These are phyloP conservation scores for Paramarasmius palmivorus DNA, from an alignment of 1,284 basidiomycete species.

Conservation along the genomic window DNA sequence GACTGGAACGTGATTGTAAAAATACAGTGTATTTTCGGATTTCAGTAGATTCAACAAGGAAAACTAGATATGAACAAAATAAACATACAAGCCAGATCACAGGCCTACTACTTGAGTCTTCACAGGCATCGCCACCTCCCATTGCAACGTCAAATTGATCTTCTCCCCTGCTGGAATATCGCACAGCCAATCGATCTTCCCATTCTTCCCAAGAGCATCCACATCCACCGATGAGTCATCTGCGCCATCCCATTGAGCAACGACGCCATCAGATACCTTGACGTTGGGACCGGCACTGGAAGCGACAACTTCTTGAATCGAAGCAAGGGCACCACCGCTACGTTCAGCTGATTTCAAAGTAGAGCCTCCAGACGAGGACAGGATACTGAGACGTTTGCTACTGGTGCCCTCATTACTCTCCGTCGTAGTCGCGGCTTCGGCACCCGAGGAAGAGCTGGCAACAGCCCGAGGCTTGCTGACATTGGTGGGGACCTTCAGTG, in stretches of 20 bases:
- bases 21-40: no score
- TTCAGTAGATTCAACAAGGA: no score
- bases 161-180: slow-evolving; percentile 11
- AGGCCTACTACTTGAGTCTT: not conserved
- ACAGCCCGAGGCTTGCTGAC: slow-evolving; percentile 9
- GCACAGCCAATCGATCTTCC: slow-evolving; percentile 17
- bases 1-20: no score
- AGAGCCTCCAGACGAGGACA: not conserved
- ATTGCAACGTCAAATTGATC: slow-evolving; percentile 11
- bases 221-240: slow-evolving; percentile 11
- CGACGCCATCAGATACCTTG: slow-evolving; percentile 10
- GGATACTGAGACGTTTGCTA: no score
- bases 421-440: no score
- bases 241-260: slow-evolving; percentile 14
- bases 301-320: not conserved
- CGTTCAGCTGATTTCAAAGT: not conserved
- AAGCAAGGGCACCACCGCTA: not conserved
- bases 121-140: slow-evolving; percentile 7
- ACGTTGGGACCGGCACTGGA: not conserved
- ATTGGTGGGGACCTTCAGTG: slow-evolving; percentile 10
- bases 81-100: not conserved
- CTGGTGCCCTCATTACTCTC: no score
- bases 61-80: no score
- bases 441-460: not conserved
- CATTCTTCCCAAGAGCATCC: slow-evolving; percentile 11